Base-by-base conservation (phyloP, 2,329 filamentous ascomycete genomes). In the Dactylonectria estremocensis region DNA sequence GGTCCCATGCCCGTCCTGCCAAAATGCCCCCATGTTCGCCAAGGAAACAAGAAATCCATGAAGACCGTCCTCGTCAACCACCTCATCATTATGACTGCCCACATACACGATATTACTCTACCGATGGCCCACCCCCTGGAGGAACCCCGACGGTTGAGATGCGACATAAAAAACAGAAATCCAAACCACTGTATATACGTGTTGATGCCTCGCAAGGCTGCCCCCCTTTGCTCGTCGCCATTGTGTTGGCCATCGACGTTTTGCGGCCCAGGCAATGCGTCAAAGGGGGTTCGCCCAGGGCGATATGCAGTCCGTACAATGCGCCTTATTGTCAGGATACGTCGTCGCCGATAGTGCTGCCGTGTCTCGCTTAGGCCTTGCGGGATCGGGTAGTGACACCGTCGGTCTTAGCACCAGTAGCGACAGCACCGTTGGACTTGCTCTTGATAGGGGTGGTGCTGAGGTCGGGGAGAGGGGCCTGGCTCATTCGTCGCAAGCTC, bases 401-500 rank as follows among this genome's bases (percentile, higher is more conserved):
- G 77, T 88, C 92, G 72, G 87, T 80, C 83, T 87, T 88, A 73
- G 83, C 81, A 53, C 87, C 86, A 56, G 87, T 88, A 69, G 86
- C 78, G 68, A 83, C 87, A 83, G 87, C 83, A 61, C 86, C 83
- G 79, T 86, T 83, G 82, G 85, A 80, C 67, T 86, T 85, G 50
- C 68, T 61, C 70, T 77, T 77, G 59, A 72, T 57, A 20, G 72
- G 75, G 43, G 89, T 88, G 66, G 89, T 85, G 82, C 83, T 80
- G 79, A 85, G 94, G 81, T 97, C 95, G 76, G 95, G 93, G 58
- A 96, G 86, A 73, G 88, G 88, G 59, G 89, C 88, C 81, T 90
- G 88, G 75, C 86, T 88, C 88, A 91, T 91, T 74, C 88, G 87
- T 69, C 89, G 88, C 69, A 92, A 86, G 45, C 88, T 88, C 87